Base-by-base conservation (phyloP, 1,284 basidiomycete genomes). In the Rhodotorula sp. region DNA sequence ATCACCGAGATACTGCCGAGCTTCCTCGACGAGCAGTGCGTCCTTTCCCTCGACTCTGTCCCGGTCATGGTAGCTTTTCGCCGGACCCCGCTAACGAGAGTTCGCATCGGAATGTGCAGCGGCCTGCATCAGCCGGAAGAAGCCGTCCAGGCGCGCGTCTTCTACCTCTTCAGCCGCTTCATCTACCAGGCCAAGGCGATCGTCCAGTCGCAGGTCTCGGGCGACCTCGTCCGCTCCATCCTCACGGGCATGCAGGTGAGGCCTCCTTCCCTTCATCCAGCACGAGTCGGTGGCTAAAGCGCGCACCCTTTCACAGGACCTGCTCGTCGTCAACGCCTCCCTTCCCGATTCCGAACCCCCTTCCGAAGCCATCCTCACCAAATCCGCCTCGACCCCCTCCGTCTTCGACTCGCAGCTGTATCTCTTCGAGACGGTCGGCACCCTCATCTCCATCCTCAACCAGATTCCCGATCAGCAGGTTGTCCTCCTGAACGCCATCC, bases 121-220 rank as follows among this genome's bases (percentile, higher is more conserved):
- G 97, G 97, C 48, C 85, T 99, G 54, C 95, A 97, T 79, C 91
- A 90, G 79, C 84, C 87, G 27, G 88, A 91, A 70, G 83, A 86
- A 44, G 85, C 85, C 48, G 88, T 93, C 65, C 89, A 92, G 57
- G 87, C 90, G 25, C 88, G 97, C 50, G 85, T 92, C 59, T 97
- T 89, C 83, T 99, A 99, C 81, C 88, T 99, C 61, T 97, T 98
- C 83, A 87, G 92, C 79, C 89, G 91, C 64, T 98, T 99, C 81
- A 90, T 99, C 81, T 90, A 90, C 81, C 93, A 97, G 78, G 86
- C 89, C 71, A 86, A 88, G 74, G 87, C 87, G 71, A 92, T 94
- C 75, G 89, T 99, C 68, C 88, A 77, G 48, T 49, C 70, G 13
- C 64, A 73, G 53, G 71, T 79, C 21, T 68, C 92, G 0, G 83